Evolutionary conservation across 768 basidiomycete genomes (phyloP).

Genomic region (Vararia minispora): DNA sequence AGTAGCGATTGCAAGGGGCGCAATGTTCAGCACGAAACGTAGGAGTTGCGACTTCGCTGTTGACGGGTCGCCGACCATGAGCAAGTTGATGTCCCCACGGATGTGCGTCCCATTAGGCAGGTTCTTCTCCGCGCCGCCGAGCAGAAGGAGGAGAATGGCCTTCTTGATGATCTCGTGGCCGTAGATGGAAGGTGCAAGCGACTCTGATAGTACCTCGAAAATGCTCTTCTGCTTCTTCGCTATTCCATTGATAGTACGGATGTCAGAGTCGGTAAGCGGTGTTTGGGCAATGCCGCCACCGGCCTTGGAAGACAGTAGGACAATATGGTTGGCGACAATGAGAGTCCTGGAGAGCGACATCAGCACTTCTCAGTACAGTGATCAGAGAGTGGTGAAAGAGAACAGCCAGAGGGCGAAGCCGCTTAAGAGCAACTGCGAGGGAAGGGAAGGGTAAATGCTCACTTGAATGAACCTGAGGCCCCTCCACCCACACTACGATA

Average conservation of each 20-base stretch:
- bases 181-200: conserved; percentile 94
- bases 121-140: conserved; percentile 98
- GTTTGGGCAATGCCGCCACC: conserved; percentile 94
- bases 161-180: conserved; percentile 95
- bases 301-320: conserved; percentile 86
- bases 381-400: no score
- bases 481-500: conserved; percentile 94
- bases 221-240: conserved; percentile 80
- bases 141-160: conserved; percentile 83
- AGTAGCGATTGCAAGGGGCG: conserved; percentile 95
- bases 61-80: conserved; percentile 99
- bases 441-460: conserved; percentile 15
- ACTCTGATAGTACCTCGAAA: conserved; percentile 82
- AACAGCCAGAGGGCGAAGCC: no score
- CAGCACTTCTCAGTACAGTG: no score
- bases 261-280: conserved; percentile 84
- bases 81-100: conserved; percentile 96
- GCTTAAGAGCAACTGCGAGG: not conserved
- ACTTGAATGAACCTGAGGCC: conserved; percentile 91
- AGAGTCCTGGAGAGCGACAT: conserved; percentile 51
- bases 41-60: conserved; percentile 96
- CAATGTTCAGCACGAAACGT: conserved; percentile 91
- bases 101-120: conserved; percentile 96
- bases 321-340: conserved; percentile 91
- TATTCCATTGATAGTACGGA: conserved; percentile 91